Evolutionary conservation across 2,329 filamentous ascomycete species (phyloP), one percentile per base, ranked within the genome.

Genomic region (Amesomyces nigricolor): DNA sequence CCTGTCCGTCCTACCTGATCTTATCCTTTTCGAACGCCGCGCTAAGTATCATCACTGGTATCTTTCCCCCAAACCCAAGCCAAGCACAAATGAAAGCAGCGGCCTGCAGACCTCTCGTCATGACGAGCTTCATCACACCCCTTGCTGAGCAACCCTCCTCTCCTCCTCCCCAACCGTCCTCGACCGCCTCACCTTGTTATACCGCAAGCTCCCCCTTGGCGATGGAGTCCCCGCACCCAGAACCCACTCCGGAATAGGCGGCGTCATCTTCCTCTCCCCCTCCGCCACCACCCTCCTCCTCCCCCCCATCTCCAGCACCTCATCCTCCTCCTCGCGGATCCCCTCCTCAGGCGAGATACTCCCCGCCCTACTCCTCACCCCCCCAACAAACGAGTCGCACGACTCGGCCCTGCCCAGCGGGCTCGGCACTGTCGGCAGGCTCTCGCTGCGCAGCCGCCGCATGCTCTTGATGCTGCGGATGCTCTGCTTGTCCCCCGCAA

Each of bases 171-270:
- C 55, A 55, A 63, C 64, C 54, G 68, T 62, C 7, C 58, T 58
- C 35, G 59, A 56, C 58, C 48, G 64, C 64, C 63, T 64, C 66
- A 59, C 61, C 72, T 52, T 73, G 70, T 59, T 78, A 79, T 14
- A 71, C 73, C n/a, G 70, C 61, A 80, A 68, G 63, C 76, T 81
- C 61, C 80, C 68, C 63, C 76, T 81, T 26, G 73, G 73, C 54
- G 75, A 72, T 49, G 74, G 68, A 26, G 22, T 26, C n/a, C 78
- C 78, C 0, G 78, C 76, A 55, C 74, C 77, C 54, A 85, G 67
- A 37, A 84, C 76, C 76, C 80, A 85, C 6, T 82, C 80, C 0
- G 82, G 82, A 40, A 85, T 81, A 1, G 81, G 81, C 10, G 82
- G 80, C 9, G 80, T 83, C 71, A 83, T 74, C 39, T 73, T 74